Base-by-base conservation (phyloP, 371 early-diverging fungal genomes). In the Rhizomucor pusillus region DNA sequence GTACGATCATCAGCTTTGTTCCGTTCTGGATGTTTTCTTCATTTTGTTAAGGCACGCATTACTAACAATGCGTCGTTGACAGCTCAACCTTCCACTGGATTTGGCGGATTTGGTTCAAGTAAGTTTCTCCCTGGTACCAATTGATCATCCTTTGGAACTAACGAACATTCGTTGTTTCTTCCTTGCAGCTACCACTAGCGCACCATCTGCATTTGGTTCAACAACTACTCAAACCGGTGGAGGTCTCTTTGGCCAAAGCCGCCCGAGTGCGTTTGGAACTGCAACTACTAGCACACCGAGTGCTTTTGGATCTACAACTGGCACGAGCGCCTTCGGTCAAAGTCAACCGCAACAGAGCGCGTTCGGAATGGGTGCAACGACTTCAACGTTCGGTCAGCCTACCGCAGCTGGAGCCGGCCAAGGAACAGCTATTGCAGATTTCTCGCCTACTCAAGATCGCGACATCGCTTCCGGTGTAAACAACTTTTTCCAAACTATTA, bases 361-460 rank as follows among this genome's bases (percentile, higher is more conserved):
- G 39, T 75, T 75, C 60, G 79, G 79, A 4, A 49, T 35, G 10
- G 43, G 59, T 34, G 56, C 59, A 33, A 44, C 63, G 0, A 60
- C 72, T 1, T 63, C 69, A 20, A 64, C 74, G 3, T 84, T 87
- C 67, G 86, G 85, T 14, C 77, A 72, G 39, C 56, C 79, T 41
- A 65, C 67, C 50, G 59, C 63, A 43, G 29, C 29, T 29, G 82
- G 81, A 25, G 71, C 67, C 13, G 74, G 79, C 47, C 77, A 76
- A 43, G 96, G 96, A 16, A 92, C 94, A 0, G 88, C 89, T n/a
- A 76, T 79, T 54, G 89, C 90, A 1, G 67, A 87, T n/a, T 94
- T 80, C 59, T 37, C 79, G 6, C 67, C 86, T 7, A 82, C 83
- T 1, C 60, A 65, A 18, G 94, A 95, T 49, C 81, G 84, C 34